These are phyloP conservation scores for Wallacemonas collosoma DNA, from an alignment of 208 protist species.

Conservation along the genomic window DNA sequence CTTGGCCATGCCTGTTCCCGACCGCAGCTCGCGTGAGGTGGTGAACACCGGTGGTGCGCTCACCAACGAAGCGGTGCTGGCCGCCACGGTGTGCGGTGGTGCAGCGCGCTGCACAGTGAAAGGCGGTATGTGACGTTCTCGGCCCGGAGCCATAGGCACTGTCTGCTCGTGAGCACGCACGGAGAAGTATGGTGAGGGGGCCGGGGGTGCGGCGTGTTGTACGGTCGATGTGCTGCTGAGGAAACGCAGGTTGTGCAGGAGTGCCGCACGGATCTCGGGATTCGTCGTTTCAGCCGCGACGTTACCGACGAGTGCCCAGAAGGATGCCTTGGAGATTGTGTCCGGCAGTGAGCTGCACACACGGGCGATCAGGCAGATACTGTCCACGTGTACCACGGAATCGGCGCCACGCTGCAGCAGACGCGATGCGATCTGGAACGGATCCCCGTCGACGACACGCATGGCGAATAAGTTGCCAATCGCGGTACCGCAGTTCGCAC, in stretches of 20 bases:
- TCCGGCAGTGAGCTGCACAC: slow-evolving; percentile 48
- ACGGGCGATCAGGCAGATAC: slow-evolving; percentile 76
- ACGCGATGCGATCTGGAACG: slow-evolving; percentile 65
- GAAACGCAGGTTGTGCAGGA: slow-evolving; percentile 64
- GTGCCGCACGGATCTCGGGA: slow-evolving; percentile 26
- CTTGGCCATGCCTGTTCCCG: slow-evolving; percentile 35
- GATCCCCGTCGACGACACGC: slow-evolving; percentile 64
- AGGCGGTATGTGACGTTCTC: too few species aligned
- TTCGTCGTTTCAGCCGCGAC: slow-evolving; percentile 30
- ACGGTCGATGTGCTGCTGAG: slow-evolving; percentile 28
- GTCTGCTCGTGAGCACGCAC: slow-evolving; percentile 14
- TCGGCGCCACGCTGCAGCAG: slow-evolving; percentile 59
- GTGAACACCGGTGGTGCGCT: background rate
- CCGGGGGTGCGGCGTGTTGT: background rate
- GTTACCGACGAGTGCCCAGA: slow-evolving; percentile 74
- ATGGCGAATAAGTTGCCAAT: slow-evolving; percentile 62
- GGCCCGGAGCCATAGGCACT: background rate
- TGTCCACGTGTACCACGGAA: slow-evolving; percentile 57
- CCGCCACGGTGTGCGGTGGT: background rate
- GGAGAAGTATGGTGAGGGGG: slow-evolving; percentile 16
- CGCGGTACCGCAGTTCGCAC: slow-evolving; percentile 61
- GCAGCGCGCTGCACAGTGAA: background rate
- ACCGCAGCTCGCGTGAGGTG: slow-evolving; percentile 1
- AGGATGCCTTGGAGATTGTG: slow-evolving; percentile 65
- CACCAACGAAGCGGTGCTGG: background rate